Evolutionary conservation across 1,284 basidiomycete species (phyloP).

Genomic region (Rhodofomes roseus): DNA sequence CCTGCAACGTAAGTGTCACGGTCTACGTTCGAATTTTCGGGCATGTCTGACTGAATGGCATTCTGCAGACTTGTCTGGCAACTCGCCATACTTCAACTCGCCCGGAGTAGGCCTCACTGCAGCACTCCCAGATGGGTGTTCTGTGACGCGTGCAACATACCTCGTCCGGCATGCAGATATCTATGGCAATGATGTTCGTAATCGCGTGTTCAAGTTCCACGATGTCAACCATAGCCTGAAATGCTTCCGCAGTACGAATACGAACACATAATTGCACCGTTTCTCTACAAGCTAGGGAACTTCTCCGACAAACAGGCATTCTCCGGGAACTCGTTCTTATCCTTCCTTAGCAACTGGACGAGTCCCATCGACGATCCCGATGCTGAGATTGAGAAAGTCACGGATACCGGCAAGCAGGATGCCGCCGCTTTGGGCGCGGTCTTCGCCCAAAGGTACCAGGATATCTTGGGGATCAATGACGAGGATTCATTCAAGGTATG

Average conservation of each 20-base stretch:
- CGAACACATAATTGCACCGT: not conserved
- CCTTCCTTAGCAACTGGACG: not conserved
- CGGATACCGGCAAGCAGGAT: not conserved
- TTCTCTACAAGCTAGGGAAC: not conserved
- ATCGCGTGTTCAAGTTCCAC: not conserved
- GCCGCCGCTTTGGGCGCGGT: not conserved
- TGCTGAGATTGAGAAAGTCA: not conserved
- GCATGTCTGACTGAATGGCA: not conserved
- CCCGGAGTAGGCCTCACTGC: not conserved
- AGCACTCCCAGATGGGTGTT: not conserved
- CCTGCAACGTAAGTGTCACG: not conserved
- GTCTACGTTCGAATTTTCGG: not conserved
- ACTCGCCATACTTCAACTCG: not conserved
- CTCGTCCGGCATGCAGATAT: not conserved
- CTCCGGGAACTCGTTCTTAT: not conserved
- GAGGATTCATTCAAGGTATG: not conserved
- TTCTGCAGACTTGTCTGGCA: not conserved
- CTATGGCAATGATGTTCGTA: not conserved
- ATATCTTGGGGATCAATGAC: not conserved
- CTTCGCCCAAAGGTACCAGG: not conserved
- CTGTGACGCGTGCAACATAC: not conserved
- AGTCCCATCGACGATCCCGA: not conserved
- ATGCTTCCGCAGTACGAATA: not conserved
- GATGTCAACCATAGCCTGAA: not conserved
- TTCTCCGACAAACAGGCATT: not conserved